phyloP scores from a whole-genome alignment of 2,329 filamentous ascomycete genomes.

The Didymella sp. region DNA sequence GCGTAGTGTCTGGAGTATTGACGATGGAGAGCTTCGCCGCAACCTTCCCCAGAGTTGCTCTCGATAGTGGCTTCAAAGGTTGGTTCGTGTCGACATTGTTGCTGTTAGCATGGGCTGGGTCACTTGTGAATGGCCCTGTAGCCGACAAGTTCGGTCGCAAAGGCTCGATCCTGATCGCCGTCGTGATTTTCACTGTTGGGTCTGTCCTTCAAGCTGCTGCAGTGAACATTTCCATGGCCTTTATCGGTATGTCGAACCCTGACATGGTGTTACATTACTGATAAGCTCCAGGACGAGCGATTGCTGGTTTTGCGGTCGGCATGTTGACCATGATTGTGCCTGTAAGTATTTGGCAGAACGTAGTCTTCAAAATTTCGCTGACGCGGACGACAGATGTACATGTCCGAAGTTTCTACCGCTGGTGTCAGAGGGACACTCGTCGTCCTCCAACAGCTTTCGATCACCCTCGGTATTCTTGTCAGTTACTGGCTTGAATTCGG shows the following conservation, averaged over 20 bases:
- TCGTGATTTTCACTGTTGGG: slow-evolving; percentile 29
- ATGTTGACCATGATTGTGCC: slow-evolving; percentile 35
- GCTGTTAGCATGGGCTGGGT: slow-evolving; percentile 30
- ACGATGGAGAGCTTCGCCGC: slow-evolving; percentile 34
- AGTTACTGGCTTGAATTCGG: slow-evolving; percentile 33
- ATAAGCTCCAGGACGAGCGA: slow-evolving; percentile 23
- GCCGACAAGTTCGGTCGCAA: slow-evolving; percentile 32
- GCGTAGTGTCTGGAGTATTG: slow-evolving; percentile 28
- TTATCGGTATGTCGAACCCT: slow-evolving; percentile 19
- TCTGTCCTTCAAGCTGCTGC: slow-evolving; percentile 31
- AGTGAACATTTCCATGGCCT: slow-evolving; percentile 27
- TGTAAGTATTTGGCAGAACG: neutral
- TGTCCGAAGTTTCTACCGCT: slow-evolving; percentile 31
- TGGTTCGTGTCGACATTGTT: slow-evolving; percentile 33
- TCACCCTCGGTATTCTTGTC: slow-evolving; percentile 31
- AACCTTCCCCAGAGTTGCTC: slow-evolving; percentile 26
- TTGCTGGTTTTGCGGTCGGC: slow-evolving; percentile 31
- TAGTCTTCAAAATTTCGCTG: neutral
- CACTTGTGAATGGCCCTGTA: slow-evolving; percentile 34
- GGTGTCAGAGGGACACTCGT: slow-evolving; percentile 31
- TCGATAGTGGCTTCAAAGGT: slow-evolving; percentile 32
- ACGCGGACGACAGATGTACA: slow-evolving; percentile 22
- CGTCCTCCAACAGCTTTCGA: slow-evolving; percentile 30
- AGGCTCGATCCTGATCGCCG: slow-evolving; percentile 30
- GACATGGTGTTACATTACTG: neutral